These are phyloP conservation scores for Botrytis fabae DNA, from an alignment of 2,329 filamentous ascomycete species.

Conservation along the genomic window DNA sequence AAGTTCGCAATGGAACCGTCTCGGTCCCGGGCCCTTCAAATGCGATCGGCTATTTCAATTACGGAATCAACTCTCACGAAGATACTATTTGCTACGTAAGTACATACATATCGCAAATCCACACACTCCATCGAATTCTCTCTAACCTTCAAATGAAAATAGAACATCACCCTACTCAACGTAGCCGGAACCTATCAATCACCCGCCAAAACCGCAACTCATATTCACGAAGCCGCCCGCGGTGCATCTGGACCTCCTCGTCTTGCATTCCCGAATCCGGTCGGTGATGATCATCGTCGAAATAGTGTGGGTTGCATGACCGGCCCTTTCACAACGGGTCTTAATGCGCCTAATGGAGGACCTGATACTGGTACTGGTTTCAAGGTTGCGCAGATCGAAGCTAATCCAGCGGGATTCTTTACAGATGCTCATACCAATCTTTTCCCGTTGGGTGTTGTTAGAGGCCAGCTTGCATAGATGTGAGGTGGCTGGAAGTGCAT, in stretches of 20 bases:
- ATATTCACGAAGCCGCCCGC: constrained; percentile 49
- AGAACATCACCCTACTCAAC: constrained; percentile 50
- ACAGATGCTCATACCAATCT: constrained; percentile 49
- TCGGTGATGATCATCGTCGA: constrained; percentile 40
- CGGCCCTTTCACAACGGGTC: constrained; percentile 48
- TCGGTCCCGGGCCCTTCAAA: constrained; percentile 42
- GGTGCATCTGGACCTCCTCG: constrained; percentile 49
- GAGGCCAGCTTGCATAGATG: constrained; percentile 45
- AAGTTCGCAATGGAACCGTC: constrained; percentile 47
- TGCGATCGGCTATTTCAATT: constrained; percentile 50
- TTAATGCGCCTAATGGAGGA: constrained; percentile 44
- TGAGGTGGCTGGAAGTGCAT: not conserved
- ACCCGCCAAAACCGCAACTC: constrained; percentile 50
- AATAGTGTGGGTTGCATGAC: constrained; percentile 38
- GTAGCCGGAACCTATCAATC: constrained; percentile 49
- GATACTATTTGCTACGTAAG: constrained; percentile 40
- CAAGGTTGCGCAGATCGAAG: constrained; percentile 49
- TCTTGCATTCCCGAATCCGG: constrained; percentile 49
- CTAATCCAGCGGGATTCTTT: constrained; percentile 50
- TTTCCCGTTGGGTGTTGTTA: constrained; percentile 48
- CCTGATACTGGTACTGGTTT: constrained; percentile 49
- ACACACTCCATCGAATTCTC: not conserved
- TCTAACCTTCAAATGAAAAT: not conserved
- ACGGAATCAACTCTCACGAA: constrained; percentile 48
- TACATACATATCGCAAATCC: not conserved